Evolutionary conservation across 768 basidiomycete species (phyloP).

Genomic region (Boletus pseudopeckii): DNA sequence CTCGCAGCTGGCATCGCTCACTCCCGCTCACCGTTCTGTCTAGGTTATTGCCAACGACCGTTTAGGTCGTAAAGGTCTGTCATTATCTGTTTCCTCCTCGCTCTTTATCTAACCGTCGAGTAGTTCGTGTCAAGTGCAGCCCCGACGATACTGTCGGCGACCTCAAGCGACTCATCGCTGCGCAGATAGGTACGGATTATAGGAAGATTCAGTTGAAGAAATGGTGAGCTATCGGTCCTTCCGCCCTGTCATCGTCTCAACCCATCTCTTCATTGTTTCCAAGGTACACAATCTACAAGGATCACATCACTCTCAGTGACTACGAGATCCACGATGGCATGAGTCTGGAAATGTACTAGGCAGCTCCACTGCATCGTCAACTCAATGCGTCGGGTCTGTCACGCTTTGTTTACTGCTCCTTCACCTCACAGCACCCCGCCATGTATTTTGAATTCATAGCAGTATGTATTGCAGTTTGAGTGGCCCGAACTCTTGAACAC

Average conservation of each 20-base stretch:
- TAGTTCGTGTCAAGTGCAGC: slow-evolving; percentile 94
- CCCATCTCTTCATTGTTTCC: not conserved
- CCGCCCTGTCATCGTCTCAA: not conserved
- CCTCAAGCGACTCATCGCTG: slow-evolving; percentile 94
- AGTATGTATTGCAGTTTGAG: slow-evolving; percentile 7
- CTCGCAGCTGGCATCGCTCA: not conserved
- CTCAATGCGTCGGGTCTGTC: slow-evolving; percentile 1
- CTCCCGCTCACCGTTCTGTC: slow-evolving; percentile 6
- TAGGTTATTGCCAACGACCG: slow-evolving; percentile 96
- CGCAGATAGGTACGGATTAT: slow-evolving; percentile 86
- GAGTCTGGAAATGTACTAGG: slow-evolving; percentile 89
- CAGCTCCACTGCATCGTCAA: not conserved
- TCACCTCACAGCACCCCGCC: not conserved
- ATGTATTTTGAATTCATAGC: slow-evolving; percentile 14
- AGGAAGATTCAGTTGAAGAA: slow-evolving; percentile 94
- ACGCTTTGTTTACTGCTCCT: not conserved
- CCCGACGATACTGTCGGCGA: slow-evolving; percentile 96
- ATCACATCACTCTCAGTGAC: slow-evolving; percentile 89
- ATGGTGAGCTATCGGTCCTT: slow-evolving; percentile 58
- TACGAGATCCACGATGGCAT: slow-evolving; percentile 93
- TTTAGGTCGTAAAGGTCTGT: slow-evolving; percentile 84
- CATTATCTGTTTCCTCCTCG: not conserved
- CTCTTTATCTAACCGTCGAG: slow-evolving; percentile 7
- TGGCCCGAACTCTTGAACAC: not conserved
- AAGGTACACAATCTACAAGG: slow-evolving; percentile 95